Conservation (phyloP, 306 rosid genomes). For the Vigna mungo region DNA sequence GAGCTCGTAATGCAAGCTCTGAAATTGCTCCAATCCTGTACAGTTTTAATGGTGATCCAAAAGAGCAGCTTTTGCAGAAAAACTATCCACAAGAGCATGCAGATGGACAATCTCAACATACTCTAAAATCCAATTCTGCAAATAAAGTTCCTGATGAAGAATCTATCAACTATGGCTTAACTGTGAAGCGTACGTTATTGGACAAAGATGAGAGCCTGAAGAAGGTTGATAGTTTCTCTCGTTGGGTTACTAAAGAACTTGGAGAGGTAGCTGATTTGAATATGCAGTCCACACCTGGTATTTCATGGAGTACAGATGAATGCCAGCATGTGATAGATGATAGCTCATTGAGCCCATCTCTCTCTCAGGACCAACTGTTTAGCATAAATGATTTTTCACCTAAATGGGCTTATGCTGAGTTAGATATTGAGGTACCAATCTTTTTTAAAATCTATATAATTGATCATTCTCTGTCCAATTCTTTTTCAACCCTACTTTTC, state of each 20-base stretch:
- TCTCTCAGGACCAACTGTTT: constrained; percentile 85
- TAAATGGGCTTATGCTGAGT: constrained; percentile 72
- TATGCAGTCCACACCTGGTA: constrained; percentile 80
- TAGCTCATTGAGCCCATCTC: constrained; percentile 86
- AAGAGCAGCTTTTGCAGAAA: constrained; percentile 52
- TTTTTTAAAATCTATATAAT: not conserved
- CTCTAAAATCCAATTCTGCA: constrained; percentile 44
- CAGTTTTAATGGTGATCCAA: constrained; percentile 49
- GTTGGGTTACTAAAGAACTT: constrained; percentile 80
- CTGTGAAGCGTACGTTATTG: constrained; percentile 63
- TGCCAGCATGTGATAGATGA: constrained; percentile 68
- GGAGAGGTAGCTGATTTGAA: constrained; percentile 81
- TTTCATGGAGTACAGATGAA: constrained; percentile 84
- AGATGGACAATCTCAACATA: constrained; percentile 51
- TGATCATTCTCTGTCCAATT: not conserved
- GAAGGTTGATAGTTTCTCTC: constrained; percentile 93
- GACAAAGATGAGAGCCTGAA: constrained; percentile 75
- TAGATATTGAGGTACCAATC: constrained; percentile 70
- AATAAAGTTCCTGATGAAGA: constrained; percentile 59
- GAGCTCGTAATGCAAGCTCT: constrained; percentile 43
- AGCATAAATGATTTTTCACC: constrained; percentile 83
- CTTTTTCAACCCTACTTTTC: not conserved
- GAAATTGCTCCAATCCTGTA: constrained; percentile 47
- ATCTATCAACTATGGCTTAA: constrained; percentile 57
- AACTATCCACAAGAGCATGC: constrained; percentile 47